A percentile compares a stretch with the other conserved stretches of the same genome.
These are phyloP conservation scores for Syzygium aromaticum DNA, from an alignment of 345 rosid species.

Conservation along the genomic window DNA sequence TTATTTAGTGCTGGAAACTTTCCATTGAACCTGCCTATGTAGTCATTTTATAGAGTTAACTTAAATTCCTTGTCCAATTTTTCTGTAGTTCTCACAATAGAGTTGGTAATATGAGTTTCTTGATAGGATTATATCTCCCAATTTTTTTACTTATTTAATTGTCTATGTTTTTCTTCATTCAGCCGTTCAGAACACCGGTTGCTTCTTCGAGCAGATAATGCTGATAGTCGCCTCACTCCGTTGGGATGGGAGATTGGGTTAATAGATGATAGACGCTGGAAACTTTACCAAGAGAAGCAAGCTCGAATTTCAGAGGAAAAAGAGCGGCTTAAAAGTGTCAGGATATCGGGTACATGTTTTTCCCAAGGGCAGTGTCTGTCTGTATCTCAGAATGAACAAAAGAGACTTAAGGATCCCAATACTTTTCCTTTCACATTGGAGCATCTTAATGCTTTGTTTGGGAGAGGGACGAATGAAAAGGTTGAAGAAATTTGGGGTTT, in stretches of 20 bases:
- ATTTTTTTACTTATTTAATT: neutral
- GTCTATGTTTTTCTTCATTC: neutral
- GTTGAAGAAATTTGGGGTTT: neutral
- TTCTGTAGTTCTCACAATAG: neutral
- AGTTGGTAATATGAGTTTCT: neutral
- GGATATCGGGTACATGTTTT: slow-evolving; percentile 61
- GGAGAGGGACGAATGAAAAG: neutral
- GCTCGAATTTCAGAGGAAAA: slow-evolving; percentile 73
- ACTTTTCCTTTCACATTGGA: neutral
- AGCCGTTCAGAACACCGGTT: slow-evolving; percentile 96
- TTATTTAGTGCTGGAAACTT: neutral
- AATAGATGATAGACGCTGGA: slow-evolving; percentile 92
- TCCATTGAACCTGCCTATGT: neutral
- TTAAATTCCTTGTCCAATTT: neutral
- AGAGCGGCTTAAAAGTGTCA: slow-evolving; percentile 62
- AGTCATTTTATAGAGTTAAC: neutral
- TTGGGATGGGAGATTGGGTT: slow-evolving; percentile 82
- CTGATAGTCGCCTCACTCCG: slow-evolving; percentile 97
- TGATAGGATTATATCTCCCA: neutral
- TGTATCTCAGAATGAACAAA: neutral
- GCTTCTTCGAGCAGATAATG: slow-evolving; percentile 92
- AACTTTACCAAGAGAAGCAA: slow-evolving; percentile 83
- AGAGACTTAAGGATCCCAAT: neutral
- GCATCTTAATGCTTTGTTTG: neutral
- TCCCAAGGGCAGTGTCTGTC: neutral